phyloP scores from a whole-genome alignment of 495 filamentous ascomycete genomes.

The Cercophora samala region DNA sequence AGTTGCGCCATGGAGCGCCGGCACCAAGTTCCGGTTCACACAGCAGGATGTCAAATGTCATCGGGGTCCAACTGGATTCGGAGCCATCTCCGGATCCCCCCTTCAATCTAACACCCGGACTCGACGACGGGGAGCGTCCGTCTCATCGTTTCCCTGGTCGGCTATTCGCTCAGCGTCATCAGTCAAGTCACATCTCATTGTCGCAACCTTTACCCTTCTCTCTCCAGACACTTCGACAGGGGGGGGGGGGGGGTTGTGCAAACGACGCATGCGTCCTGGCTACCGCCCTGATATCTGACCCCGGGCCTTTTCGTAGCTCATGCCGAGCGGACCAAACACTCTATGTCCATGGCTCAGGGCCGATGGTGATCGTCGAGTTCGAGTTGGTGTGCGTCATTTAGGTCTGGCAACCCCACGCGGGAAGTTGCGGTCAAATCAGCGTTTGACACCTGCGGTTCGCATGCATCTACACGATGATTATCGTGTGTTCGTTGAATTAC shows the following conservation, averaged over 20 bases:
- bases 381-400: constrained; percentile 7
- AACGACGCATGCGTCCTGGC: neutral
- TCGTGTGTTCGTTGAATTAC: neutral
- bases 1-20: neutral
- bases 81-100: neutral
- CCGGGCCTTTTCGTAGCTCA: neutral
- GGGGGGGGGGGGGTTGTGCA: neutral
- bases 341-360: neutral
- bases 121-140: neutral
- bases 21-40: neutral
- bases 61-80: neutral
- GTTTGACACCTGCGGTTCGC: constrained; percentile 11
- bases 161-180: neutral
- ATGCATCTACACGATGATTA: neutral
- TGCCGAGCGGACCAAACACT: neutral
- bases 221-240: neutral
- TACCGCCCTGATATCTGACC: neutral
- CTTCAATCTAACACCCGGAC: neutral
- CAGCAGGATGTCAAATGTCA: neutral
- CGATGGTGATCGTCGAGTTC: neutral
- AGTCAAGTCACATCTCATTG: neutral
- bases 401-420: neutral
- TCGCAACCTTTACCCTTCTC: neutral
- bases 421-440: constrained; percentile 18
- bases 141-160: neutral